Conservation (phyloP, 208 protist species). For the Acanthamoeba castellanii region DNA sequence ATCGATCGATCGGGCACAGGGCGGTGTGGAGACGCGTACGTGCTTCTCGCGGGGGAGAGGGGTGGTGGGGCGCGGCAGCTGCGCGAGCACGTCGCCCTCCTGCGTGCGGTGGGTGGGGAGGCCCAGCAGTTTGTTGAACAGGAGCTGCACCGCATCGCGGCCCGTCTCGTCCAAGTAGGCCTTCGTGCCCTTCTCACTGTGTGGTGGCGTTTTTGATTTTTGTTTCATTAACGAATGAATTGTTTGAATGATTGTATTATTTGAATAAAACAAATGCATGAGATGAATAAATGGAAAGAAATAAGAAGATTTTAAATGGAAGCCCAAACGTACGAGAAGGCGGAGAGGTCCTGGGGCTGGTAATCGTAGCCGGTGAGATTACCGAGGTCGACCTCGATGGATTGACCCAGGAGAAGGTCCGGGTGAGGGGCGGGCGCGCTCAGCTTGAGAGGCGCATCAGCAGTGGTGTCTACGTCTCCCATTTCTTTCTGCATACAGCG, state of each 20-base stretch:
- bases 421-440: slow-evolving; percentile 16
- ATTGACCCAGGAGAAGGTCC: slow-evolving; percentile 50
- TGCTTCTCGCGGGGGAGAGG: slow-evolving; percentile 72
- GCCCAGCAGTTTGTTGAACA: slow-evolving; percentile 48
- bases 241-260: no score
- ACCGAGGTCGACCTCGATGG: slow-evolving; percentile 65
- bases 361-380: slow-evolving; percentile 66
- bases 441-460: not conserved
- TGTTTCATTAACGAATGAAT: no score
- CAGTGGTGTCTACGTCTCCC: slow-evolving; percentile 18
- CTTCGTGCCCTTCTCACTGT: slow-evolving; percentile 38
- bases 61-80: slow-evolving; percentile 62
- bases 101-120: slow-evolving; percentile 51
- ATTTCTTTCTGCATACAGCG: not conserved
- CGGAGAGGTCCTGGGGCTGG: slow-evolving; percentile 49
- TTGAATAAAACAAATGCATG: not conserved
- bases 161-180: slow-evolving; percentile 55
- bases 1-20: no score
- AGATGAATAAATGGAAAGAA: not conserved
- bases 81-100: slow-evolving; percentile 68
- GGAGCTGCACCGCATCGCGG: slow-evolving; percentile 67
- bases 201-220: not conserved
- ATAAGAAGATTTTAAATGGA: not conserved
- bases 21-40: not conserved
- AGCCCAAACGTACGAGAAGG: not conserved